Evolutionary conservation across 2,329 filamentous ascomycete species (phyloP), one percentile per base, ranked within the genome.

Genomic region (Botryotinia globosa): DNA sequence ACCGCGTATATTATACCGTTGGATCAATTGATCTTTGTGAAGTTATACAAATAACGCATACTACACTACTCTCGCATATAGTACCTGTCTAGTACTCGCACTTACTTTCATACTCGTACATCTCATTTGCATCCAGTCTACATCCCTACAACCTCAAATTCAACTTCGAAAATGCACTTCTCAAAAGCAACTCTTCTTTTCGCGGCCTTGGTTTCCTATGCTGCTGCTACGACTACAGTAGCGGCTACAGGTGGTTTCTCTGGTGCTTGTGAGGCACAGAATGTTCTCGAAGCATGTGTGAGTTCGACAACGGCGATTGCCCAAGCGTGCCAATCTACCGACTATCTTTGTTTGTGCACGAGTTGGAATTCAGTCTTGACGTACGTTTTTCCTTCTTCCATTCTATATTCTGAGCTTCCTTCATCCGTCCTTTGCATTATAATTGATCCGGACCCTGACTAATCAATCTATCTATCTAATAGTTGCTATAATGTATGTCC

Each of bases 401-500:
- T 18, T 51, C 14, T 68, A 14, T 22, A 6, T 39, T 22, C 29
- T 22, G 5, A n/a, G 5, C 12, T 16, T 6, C 7, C 37, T 51
- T 37, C 16, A 3, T 56, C 12, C 1, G 8, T 18, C 12, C 29
- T 45, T 37, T 45, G 51, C n/a, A 29, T 6, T 16, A n/a, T n/a
- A 7, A 9, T 56, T 18, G n/a, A 56, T 8, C n/a, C n/a, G 16
- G 14, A 29, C 7, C 14, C n/a, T 56, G 8, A 56, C n/a, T 29
- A 56, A n/a, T 29, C 5, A 10, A 22, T n/a, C 6, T 7, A 14
- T 48, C 25, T 12, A 8, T 48, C 42, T 32, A 25, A 56, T 56
- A 86, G 85, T 45, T 91, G 89, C 85, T 90, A 89, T 83, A 86
- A 87, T 83, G 88, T 89, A 83, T 91, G 89, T 83, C 88, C 88